These are phyloP conservation scores for Picea abies DNA, from an alignment of 83 land plant genomes.

Conservation along the genomic window DNA sequence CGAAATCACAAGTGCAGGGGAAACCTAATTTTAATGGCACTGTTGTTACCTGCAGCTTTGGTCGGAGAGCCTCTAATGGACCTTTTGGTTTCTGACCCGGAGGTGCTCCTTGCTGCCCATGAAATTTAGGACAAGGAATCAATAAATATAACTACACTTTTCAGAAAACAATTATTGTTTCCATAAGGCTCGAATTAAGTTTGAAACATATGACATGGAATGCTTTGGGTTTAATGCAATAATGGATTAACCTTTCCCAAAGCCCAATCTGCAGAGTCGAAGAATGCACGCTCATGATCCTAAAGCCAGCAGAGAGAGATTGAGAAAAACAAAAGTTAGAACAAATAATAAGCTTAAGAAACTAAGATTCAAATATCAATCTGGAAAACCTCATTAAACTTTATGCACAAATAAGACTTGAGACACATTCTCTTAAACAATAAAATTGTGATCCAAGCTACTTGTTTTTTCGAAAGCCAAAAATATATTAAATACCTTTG, in stretches of 20 bases:
- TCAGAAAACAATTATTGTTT: background rate
- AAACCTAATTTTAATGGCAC: background rate
- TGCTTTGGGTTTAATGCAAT: background rate
- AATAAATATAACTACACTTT: background rate
- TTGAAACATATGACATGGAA: background rate
- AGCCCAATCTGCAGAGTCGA: conserved; percentile 90
- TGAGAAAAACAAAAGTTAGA: background rate
- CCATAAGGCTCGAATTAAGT: background rate
- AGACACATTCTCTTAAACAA: background rate
- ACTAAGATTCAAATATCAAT: background rate
- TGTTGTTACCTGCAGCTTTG: conserved; percentile 58
- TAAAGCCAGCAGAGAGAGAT: conserved; percentile 17
- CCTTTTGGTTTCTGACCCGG: conserved; percentile 59
- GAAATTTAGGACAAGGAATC: background rate
- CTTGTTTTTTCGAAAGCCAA: background rate
- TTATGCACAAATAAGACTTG: background rate
- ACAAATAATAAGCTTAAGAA: background rate
- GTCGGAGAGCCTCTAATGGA: conserved; percentile 73
- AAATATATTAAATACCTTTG: conserved; percentile 34
- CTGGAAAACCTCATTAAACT: background rate
- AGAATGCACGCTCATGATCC: conserved; percentile 85
- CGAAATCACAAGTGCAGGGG: background rate
- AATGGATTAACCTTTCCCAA: conserved; percentile 59
- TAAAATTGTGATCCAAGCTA: background rate
- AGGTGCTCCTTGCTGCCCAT: conserved; percentile 61